Evolutionary conservation across 208 protist species (phyloP), one percentile per base, ranked within the genome.

Genomic region (Angomonas desouzai): DNA sequence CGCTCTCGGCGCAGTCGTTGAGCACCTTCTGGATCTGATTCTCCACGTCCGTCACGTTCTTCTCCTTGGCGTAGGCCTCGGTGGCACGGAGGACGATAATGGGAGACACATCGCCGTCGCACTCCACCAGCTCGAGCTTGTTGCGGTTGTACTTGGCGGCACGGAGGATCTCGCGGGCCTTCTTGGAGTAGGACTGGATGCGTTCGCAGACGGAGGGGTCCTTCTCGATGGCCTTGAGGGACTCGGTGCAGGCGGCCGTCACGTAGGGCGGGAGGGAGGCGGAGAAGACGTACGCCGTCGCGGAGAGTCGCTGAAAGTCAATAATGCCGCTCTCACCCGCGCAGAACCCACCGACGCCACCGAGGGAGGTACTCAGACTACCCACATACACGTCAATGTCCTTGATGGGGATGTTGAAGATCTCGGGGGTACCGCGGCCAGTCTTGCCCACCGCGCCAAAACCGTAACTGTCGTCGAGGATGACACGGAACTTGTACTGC

Each of bases 381-480:
- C 79, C 94, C 23, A 87, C 80, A 68, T 97, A 91, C 33, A 98
- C 74, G 48, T 96, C 88, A 40, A 97, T 74, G n/a, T 87, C 68
- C 55, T 70, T 70, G 27, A 87, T 76, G 28, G 83, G 62, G 13
- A 98, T 79, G 48, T 80, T 81, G 62, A 91, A 98, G 66, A 98
- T 87, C 71, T 99, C 97, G 16, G 85, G 85, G 0, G 93, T 93
- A 33, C 98, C 98, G 55, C 92, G 87, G 29, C 97, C 97, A 7
- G 85, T 97, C 43, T 86, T 81, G 63, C 98, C 98, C 1, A 99
- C 69, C 11, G 87, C 85, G 34, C 97, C 98, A 64, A 99, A 92
- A 18, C 93, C 92, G 62, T 96, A 88, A 49, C 90, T 93, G 68
- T 99, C 98, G 48, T 99, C 98, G 11, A 99, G 67, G 1, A 99